Percentiles rank a stretch among this genome's conserved stretches.
Evolutionary conservation across 768 basidiomycete species (phyloP).

Genomic region (Tricholomella constricta): DNA sequence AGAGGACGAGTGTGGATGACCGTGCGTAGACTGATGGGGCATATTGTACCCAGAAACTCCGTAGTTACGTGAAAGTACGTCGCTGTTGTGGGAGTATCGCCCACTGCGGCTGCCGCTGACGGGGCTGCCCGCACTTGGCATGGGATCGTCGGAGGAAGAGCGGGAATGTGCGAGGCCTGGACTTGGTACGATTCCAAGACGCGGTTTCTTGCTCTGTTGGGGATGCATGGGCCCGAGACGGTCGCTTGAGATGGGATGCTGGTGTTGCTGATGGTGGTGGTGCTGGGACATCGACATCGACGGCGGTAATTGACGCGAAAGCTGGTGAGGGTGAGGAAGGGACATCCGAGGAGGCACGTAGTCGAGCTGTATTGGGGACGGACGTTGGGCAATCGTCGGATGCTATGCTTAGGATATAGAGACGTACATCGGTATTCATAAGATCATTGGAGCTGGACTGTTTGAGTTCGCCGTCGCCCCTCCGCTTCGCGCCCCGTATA

Average conservation of each 20-base stretch:
- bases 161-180: constrained; percentile 20
- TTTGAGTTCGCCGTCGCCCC: constrained; percentile 35
- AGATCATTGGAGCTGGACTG: constrained; percentile 19
- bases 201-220: constrained; percentile 22
- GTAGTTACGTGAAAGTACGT: constrained; percentile 1
- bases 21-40: constrained; percentile 18
- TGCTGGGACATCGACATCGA: constrained; percentile 32
- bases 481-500: constrained; percentile 28
- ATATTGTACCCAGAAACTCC: constrained; percentile 5
- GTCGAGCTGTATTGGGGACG: constrained; percentile 18
- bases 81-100: constrained; percentile 9
- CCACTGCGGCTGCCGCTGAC: constrained; percentile 13
- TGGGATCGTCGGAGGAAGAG: constrained; percentile 28
- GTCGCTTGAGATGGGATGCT: constrained; percentile 33
- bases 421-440: constrained; percentile 16
- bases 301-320: constrained; percentile 24
- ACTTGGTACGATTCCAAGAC: constrained; percentile 7
- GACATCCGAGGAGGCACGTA: constrained; percentile 21
- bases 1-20: constrained; percentile 12
- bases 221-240: constrained; percentile 19
- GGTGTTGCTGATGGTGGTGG: constrained; percentile 20
- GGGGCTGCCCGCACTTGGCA: constrained; percentile 12
- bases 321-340: constrained; percentile 12
- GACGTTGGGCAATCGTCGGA: too few relatives aligned
- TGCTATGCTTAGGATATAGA: too few relatives aligned